These are phyloP conservation scores for Elaeagnus macrophylla DNA, from an alignment of 306 rosid genomes.

Conservation along the genomic window DNA sequence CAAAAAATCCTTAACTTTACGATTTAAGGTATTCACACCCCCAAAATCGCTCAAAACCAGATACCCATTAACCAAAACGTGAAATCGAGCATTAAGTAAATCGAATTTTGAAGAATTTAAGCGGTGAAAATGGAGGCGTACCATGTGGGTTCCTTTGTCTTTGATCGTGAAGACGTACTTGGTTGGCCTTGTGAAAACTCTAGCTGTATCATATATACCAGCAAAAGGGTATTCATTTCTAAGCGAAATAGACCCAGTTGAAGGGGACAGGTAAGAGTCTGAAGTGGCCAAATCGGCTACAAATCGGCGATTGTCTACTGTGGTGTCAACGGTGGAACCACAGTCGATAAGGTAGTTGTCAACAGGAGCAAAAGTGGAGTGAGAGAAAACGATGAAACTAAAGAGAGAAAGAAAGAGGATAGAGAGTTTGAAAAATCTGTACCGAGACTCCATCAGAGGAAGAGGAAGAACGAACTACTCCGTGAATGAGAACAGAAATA, in stretches of 20 bases:
- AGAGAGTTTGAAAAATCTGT: slow-evolving; percentile 3
- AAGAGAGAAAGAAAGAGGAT: slow-evolving; percentile 28
- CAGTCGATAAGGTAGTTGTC: slow-evolving; percentile 78
- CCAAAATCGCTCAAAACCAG: slow-evolving; percentile 43
- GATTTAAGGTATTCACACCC: slow-evolving; percentile 14
- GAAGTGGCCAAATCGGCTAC: slow-evolving; percentile 32
- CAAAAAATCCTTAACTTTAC: slow-evolving; percentile 48
- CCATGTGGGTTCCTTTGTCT: slow-evolving; percentile 63
- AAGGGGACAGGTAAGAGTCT: slow-evolving; percentile 15
- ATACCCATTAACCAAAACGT: slow-evolving; percentile 47
- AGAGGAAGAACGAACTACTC: neutral
- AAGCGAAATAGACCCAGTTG: slow-evolving; percentile 26
- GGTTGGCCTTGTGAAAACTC: slow-evolving; percentile 55
- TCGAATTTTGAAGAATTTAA: slow-evolving; percentile 38
- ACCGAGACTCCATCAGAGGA: slow-evolving; percentile 33
- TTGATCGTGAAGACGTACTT: slow-evolving; percentile 48
- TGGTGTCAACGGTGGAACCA: slow-evolving; percentile 47
- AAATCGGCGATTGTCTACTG: slow-evolving; percentile 53
- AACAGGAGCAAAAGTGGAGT: slow-evolving; percentile 50
- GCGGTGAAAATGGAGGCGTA: slow-evolving; percentile 68
- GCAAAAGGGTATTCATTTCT: slow-evolving; percentile 31
- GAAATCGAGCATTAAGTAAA: slow-evolving; percentile 44
- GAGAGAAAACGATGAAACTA: slow-evolving; percentile 22
- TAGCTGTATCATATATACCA: slow-evolving; percentile 51
- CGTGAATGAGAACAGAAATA: neutral